phyloP scores from a whole-genome alignment of 352 stramenopile genomes.

The Phytophthora litchii region DNA sequence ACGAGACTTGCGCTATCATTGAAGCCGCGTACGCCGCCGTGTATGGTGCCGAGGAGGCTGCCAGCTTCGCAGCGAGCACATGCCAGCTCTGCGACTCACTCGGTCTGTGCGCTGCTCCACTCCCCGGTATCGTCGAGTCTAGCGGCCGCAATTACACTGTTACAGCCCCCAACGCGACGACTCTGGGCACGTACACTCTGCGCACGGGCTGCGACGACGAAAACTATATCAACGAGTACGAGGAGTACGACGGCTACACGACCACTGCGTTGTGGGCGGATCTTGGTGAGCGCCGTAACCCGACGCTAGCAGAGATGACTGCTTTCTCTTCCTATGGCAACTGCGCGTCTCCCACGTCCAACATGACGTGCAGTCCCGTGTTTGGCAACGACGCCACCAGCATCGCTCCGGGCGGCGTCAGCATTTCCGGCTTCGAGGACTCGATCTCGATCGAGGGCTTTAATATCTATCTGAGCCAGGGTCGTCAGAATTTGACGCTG shows the following conservation, averaged over 20 bases:
- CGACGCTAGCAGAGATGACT: constrained; percentile 51
- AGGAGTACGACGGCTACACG: constrained; percentile 53
- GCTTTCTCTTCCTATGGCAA: constrained; percentile 61
- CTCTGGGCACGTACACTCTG: constrained; percentile 47
- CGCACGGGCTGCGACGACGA: constrained; percentile 62
- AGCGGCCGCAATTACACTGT: constrained; percentile 60
- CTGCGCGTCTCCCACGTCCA: constrained; percentile 46
- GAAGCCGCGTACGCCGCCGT: constrained; percentile 43
- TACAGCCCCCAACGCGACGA: constrained; percentile 25
- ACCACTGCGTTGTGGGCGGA: constrained; percentile 47
- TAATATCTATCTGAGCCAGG: constrained; percentile 61
- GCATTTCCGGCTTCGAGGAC: constrained; percentile 53
- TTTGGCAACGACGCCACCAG: constrained; percentile 58
- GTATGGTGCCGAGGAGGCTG: constrained; percentile 44
- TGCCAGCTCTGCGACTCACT: constrained; percentile 46
- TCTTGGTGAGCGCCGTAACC: constrained; percentile 49
- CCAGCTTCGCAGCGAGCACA: constrained; percentile 36
- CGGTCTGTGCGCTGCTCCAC: constrained; percentile 58
- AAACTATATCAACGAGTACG: constrained; percentile 60
- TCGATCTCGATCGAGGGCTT: constrained; percentile 41
- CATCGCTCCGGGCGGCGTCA: constrained; percentile 49
- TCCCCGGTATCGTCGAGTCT: constrained; percentile 58
- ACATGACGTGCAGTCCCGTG: constrained; percentile 66
- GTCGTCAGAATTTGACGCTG: constrained; percentile 65
- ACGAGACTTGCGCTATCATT: constrained; percentile 47